phyloP scores from a whole-genome alignment of 2,329 filamentous ascomycete species.

The Exophiala phaeomuriformis region DNA sequence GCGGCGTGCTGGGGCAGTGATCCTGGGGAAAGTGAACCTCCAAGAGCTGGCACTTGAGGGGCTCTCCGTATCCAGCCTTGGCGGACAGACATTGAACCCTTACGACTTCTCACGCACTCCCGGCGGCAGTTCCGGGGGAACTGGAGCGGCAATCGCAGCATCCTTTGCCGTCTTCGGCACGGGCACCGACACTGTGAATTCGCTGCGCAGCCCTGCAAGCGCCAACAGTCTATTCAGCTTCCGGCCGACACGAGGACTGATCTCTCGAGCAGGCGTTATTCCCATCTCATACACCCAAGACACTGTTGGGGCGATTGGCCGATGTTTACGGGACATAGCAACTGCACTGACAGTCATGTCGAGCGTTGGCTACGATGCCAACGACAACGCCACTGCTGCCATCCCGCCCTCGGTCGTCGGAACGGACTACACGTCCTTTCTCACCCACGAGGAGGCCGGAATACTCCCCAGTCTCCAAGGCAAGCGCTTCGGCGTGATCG shows the following conservation, averaged over 20 bases:
- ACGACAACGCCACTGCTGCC: conserved; percentile 46
- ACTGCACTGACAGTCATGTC: conserved; percentile 48
- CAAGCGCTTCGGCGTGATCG: conserved; percentile 44
- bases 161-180: conserved; percentile 32
- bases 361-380: conserved; percentile 44
- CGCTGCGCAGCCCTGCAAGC: conserved; percentile 30
- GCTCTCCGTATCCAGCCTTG: conserved; percentile 54
- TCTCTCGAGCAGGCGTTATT: conserved; percentile 30
- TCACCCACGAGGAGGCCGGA: conserved; percentile 28
- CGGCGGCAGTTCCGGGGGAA: conserved; percentile 33
- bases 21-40: conserved; percentile 55
- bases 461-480: conserved; percentile 32
- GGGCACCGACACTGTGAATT: conserved; percentile 33
- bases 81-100: conserved; percentile 59
- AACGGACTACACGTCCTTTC: conserved; percentile 42
- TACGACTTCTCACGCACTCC: conserved; percentile 59
- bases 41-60: conserved; percentile 60
- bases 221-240: conserved; percentile 32
- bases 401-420: conserved; percentile 37
- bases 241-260: conserved; percentile 30
- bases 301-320: conserved; percentile 28
- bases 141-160: conserved; percentile 31
- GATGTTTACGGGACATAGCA: conserved; percentile 46
- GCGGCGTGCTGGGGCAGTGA: conserved; percentile 47
- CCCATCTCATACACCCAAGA: conserved; percentile 28